phyloP scores from a whole-genome alignment of 176 grass and related monocot species.

The Aegilops sharonensis region DNA sequence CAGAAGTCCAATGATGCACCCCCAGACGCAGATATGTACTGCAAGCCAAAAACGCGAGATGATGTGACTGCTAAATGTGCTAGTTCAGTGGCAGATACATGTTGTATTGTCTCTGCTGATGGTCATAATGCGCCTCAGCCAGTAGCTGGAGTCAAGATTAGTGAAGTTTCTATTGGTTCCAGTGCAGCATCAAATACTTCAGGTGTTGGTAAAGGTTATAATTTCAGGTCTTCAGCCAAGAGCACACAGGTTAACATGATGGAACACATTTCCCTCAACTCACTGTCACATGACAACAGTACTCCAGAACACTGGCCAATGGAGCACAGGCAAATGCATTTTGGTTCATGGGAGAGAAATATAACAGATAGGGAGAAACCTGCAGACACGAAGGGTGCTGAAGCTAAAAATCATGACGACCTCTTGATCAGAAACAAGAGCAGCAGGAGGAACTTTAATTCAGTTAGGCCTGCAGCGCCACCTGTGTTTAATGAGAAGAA shows the following conservation, averaged over 20 bases:
- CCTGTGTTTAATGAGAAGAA: slow-evolving; percentile 29
- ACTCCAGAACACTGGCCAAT: slow-evolving; percentile 29
- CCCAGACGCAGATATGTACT: background rate
- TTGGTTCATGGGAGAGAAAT: slow-evolving; percentile 28
- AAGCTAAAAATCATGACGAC: slow-evolving; percentile 19
- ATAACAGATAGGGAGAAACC: slow-evolving; percentile 31
- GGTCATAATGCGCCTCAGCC: slow-evolving; percentile 15
- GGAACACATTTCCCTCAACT: background rate
- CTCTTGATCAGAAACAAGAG: slow-evolving; percentile 41
- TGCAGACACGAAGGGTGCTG: slow-evolving; percentile 24
- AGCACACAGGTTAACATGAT: slow-evolving; percentile 22
- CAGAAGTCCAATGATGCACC: slow-evolving; percentile 15
- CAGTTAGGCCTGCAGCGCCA: background rate
- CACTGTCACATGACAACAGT: slow-evolving; percentile 28
- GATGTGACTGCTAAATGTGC: slow-evolving; percentile 11
- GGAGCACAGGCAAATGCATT: slow-evolving; percentile 48
- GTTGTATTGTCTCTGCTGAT: slow-evolving; percentile 2
- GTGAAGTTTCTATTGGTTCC: slow-evolving; percentile 2
- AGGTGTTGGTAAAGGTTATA: slow-evolving; percentile 4
- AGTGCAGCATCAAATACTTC: slow-evolving; percentile 10
- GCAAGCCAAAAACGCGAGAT: slow-evolving; percentile 19
- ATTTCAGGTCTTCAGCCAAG: slow-evolving; percentile 16
- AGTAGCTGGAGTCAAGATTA: slow-evolving; percentile 3
- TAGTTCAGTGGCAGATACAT: background rate
- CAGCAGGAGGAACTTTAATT: slow-evolving; percentile 35